Conservation (phyloP, 345 rosid species). For the Pugionium dolabratum region DNA sequence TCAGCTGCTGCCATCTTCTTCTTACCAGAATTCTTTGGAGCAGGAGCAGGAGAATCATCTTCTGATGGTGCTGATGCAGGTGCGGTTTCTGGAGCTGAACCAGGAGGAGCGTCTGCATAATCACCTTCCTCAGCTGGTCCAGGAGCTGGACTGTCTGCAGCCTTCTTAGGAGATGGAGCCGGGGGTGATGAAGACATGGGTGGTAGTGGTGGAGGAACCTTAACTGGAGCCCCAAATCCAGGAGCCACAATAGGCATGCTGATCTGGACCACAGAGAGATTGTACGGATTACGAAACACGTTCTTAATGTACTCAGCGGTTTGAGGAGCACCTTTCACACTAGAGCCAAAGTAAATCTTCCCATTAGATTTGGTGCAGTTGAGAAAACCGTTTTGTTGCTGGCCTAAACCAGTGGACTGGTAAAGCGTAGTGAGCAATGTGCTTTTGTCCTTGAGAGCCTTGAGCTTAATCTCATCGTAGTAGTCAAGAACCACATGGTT, state of each 20-base stretch:
- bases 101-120: conserved; percentile 30
- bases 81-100: conserved; percentile 38
- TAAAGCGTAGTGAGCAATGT: conserved; percentile 56
- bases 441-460: conserved; percentile 43
- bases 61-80: conserved; percentile 47
- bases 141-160: conserved; percentile 37
- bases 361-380: conserved; percentile 48
- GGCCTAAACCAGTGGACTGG: conserved; percentile 63
- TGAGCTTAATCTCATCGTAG: conserved; percentile 46
- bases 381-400: conserved; percentile 58
- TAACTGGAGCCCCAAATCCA: conserved; percentile 47
- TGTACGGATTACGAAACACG: conserved; percentile 55
- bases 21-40: conserved; percentile 32
- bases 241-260: conserved; percentile 64
- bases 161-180: conserved; percentile 45
- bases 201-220: conserved; percentile 50
- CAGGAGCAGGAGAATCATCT: conserved; percentile 39
- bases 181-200: conserved; percentile 38
- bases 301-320: conserved; percentile 47
- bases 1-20: conserved; percentile 40
- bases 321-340: conserved; percentile 47
- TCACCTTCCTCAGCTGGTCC: conserved; percentile 38
- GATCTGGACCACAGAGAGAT: conserved; percentile 69
- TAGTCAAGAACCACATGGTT: conserved; percentile 61
- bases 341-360: conserved; percentile 57